Evolutionary conservation across 257 asterid genomes (phyloP).

Genomic region (Fraxinus excelsior): DNA sequence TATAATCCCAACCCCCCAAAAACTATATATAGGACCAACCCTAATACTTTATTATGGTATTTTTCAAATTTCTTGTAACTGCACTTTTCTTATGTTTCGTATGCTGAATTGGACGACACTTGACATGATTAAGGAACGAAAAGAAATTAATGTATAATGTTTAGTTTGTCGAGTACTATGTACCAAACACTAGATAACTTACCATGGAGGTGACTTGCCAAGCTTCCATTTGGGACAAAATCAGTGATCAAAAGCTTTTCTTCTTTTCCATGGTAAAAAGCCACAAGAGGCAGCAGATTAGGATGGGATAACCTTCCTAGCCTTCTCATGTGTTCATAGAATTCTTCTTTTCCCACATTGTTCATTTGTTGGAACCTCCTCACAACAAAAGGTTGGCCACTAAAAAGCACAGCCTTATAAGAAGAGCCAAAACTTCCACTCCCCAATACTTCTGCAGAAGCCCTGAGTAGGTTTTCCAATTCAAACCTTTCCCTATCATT

Average conservation of each 20-base stretch:
- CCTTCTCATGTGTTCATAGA: slow-evolving; percentile 55
- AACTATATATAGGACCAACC: neutral
- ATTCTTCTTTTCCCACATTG: slow-evolving; percentile 48
- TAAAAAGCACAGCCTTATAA: slow-evolving; percentile 47
- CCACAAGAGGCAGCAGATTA: slow-evolving; percentile 58
- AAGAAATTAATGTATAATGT: neutral
- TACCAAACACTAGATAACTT: slow-evolving; percentile 21
- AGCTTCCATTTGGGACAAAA: slow-evolving; percentile 49
- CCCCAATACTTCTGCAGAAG: slow-evolving; percentile 66
- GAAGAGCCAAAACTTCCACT: slow-evolving; percentile 70
- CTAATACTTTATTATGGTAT: neutral
- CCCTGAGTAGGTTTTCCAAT: slow-evolving; percentile 51
- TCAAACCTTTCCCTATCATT: slow-evolving; percentile 42
- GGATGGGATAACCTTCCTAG: slow-evolving; percentile 60
- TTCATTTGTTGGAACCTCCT: slow-evolving; percentile 61
- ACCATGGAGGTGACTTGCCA: slow-evolving; percentile 67
- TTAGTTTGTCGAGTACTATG: neutral
- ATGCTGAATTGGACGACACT: neutral
- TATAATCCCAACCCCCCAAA: too few relatives aligned
- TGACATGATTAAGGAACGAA: neutral
- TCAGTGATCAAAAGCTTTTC: slow-evolving; percentile 61
- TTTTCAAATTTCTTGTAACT: neutral
- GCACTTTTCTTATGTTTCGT: neutral
- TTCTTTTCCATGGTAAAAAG: slow-evolving; percentile 55
- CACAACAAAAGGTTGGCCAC: slow-evolving; percentile 44